These are phyloP conservation scores for Rhododendron ferrugineum DNA, from an alignment of 148 eudicot genomes.

Conservation along the genomic window DNA sequence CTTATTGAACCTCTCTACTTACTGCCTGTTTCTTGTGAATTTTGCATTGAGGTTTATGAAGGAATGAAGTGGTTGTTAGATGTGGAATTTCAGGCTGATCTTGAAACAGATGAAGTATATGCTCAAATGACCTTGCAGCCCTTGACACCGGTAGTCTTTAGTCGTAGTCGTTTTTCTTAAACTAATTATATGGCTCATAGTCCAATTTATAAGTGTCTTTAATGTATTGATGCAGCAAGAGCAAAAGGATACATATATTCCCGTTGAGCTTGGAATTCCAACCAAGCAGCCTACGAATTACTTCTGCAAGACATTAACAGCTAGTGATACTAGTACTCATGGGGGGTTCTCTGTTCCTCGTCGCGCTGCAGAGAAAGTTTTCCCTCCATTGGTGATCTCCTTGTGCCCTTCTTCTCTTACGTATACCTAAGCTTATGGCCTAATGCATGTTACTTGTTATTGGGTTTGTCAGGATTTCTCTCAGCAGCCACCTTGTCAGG, in stretches of 20 bases:
- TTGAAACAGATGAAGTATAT: slow-evolving; percentile 94
- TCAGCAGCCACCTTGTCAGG: slow-evolving; percentile 87
- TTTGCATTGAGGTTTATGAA: background rate
- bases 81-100: slow-evolving; percentile 66
- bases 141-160: slow-evolving; percentile 53
- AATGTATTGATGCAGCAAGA: slow-evolving; percentile 54
- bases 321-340: slow-evolving; percentile 94
- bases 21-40: background rate
- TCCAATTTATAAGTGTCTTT: background rate
- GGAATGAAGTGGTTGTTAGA: background rate
- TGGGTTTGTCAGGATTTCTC: slow-evolving; percentile 61
- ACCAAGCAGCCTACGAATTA: slow-evolving; percentile 87
- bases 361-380: slow-evolving; percentile 96
- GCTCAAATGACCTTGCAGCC: slow-evolving; percentile 98
- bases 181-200: background rate
- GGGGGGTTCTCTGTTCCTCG: slow-evolving; percentile 98
- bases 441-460: background rate
- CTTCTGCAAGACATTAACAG: slow-evolving; percentile 89
- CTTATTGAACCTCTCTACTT: no score
- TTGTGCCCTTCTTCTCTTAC: background rate
- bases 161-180: background rate
- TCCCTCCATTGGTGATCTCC: slow-evolving; percentile 69
- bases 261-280: slow-evolving; percentile 79
- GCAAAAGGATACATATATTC: slow-evolving; percentile 87
- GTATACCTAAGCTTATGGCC: background rate